Percentiles rank a stretch among this genome's conserved stretches.
These are phyloP conservation scores for Talaromyces sp. DNA, from an alignment of 2,329 filamentous ascomycete genomes.

Conservation along the genomic window DNA sequence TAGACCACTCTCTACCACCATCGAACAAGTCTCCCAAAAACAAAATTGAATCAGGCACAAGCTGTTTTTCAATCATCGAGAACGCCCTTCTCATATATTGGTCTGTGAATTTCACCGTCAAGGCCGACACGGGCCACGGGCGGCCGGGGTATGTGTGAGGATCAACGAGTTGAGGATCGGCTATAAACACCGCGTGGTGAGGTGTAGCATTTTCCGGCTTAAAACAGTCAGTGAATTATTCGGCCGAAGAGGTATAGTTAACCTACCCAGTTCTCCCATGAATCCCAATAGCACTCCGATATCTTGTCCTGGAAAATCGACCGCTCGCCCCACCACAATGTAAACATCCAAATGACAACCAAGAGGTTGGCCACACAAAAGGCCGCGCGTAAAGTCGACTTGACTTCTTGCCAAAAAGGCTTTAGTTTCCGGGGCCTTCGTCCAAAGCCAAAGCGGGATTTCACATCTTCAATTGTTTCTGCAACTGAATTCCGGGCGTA, in stretches of 20 bases:
- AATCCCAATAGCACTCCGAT: conserved; percentile 69
- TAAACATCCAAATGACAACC: conserved; percentile 67
- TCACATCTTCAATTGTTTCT: conserved; percentile 10
- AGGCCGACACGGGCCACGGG: conserved; percentile 63
- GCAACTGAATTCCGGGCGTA: conserved; percentile 20
- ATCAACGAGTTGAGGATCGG: conserved; percentile 88
- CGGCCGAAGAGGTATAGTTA: not conserved
- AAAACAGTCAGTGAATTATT: conserved; percentile 1
- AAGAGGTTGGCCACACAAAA: conserved; percentile 58
- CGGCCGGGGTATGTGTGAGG: conserved; percentile 91
- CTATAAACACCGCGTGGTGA: conserved; percentile 77
- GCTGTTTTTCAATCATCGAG: conserved; percentile 64
- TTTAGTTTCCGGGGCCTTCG: conserved; percentile 9
- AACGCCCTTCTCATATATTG: conserved; percentile 84
- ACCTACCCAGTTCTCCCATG: conserved; percentile 88
- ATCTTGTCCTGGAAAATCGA: conserved; percentile 69
- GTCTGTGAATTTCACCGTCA: conserved; percentile 73
- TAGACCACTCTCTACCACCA: conserved; percentile 91
- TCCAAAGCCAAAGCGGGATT: conserved; percentile 8
- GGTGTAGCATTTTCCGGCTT: conserved; percentile 74
- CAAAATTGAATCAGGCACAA: conserved; percentile 81
- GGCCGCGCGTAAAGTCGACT: conserved; percentile 13
- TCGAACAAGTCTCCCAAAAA: conserved; percentile 96
- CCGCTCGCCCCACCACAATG: conserved; percentile 80
- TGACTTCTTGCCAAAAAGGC: conserved; percentile 15